phyloP scores from a whole-genome alignment of 2,329 filamentous ascomycete genomes.

The Pseudogymnoascus sp. region DNA sequence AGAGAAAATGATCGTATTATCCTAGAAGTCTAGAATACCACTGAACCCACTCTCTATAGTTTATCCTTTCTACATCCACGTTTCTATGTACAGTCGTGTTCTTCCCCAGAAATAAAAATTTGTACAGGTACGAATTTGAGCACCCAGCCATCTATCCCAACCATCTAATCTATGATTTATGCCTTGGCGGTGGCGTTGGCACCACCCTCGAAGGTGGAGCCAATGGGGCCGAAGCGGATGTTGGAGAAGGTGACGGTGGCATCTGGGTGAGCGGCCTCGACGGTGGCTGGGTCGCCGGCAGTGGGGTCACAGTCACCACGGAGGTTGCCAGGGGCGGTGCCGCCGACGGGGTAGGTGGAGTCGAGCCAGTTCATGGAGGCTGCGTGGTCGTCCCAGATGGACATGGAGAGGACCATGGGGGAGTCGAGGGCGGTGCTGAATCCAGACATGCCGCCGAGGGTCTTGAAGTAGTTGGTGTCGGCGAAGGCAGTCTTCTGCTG shows the following conservation, averaged over 20 bases:
- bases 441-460: slow-evolving; percentile 43
- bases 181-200: background rate
- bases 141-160: background rate
- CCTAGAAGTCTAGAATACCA: slow-evolving; percentile 1
- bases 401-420: slow-evolving; percentile 56
- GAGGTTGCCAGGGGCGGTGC: slow-evolving; percentile 35
- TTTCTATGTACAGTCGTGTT: slow-evolving; percentile 4
- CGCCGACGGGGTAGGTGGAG: slow-evolving; percentile 47
- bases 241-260: slow-evolving; percentile 28
- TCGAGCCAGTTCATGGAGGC: slow-evolving; percentile 66
- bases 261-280: slow-evolving; percentile 39
- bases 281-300: slow-evolving; percentile 39
- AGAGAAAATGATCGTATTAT: slow-evolving; percentile 5
- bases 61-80: background rate
- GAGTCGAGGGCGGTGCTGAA: slow-evolving; percentile 44
- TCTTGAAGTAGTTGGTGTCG: slow-evolving; percentile 41
- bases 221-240: slow-evolving; percentile 10
- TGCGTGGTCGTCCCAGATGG: slow-evolving; percentile 43
- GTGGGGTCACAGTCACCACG: slow-evolving; percentile 44
- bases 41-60: background rate
- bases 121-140: slow-evolving; percentile 5
- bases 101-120: slow-evolving; percentile 6
- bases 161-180: background rate
- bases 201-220: slow-evolving; percentile 3
- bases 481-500: slow-evolving; percentile 43